phyloP scores from a whole-genome alignment of 306 rosid species.

The Carpinus fangiana region DNA sequence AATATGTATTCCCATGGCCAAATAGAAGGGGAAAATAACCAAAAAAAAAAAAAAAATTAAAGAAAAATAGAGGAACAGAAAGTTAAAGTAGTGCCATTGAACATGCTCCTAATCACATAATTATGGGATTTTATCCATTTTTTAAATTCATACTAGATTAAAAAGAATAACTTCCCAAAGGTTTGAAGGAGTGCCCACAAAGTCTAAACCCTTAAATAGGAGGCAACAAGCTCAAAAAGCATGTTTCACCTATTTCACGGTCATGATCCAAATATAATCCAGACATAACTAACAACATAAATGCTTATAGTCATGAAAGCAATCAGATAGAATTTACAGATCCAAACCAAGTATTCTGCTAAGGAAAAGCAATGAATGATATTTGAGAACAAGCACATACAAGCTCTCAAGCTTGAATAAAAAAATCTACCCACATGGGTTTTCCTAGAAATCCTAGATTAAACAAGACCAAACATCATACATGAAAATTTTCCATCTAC shows the following conservation, averaged over 20 bases:
- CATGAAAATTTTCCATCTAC: background rate
- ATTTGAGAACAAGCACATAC: background rate
- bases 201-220: background rate
- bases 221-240: conserved; percentile 1
- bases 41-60: background rate
- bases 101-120: background rate
- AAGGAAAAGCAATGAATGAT: background rate
- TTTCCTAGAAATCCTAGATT: background rate
- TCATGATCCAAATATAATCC: background rate
- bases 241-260: conserved; percentile 15
- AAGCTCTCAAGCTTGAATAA: background rate
- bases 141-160: background rate
- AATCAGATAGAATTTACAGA: conserved; percentile 22
- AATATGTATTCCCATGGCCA: background rate
- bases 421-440: conserved; percentile 11
- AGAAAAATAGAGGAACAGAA: background rate
- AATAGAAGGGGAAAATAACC: background rate
- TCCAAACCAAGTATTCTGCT: conserved; percentile 22
- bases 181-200: background rate
- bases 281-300: background rate
- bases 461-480: conserved; percentile 5
- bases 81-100: background rate
- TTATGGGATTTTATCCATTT: background rate
- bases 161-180: background rate
- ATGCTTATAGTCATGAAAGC: background rate